Base-by-base conservation (phyloP, 2,329 filamentous ascomycete species). In the Microsporum canis region DNA sequence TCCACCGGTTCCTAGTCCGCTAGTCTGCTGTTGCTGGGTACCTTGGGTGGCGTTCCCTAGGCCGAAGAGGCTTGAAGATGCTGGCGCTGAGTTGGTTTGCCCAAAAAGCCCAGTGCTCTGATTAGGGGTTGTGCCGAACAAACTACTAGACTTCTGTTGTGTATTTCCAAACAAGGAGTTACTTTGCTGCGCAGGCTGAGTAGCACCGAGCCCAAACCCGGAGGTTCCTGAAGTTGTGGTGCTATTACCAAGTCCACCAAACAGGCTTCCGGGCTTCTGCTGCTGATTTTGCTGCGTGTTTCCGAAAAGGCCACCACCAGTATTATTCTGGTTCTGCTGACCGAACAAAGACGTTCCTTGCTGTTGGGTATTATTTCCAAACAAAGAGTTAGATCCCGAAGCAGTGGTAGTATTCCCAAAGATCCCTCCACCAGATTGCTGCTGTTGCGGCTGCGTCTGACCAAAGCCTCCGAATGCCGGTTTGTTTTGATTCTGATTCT, bases 101-200 rank as follows among this genome's bases (percentile, higher is more conserved):
- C 67, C 67, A 33, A 71, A 71, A 51, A 69, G 56, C 43, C 64
- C 63, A 51, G 66, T 63, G 7, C 63, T 57, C 55, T 57, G 78
- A 67, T 57, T 70, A 5, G 74, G 71, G 14, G 63, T 56, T 10
- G 61, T 27, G 10, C 79, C 81, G 64, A 86, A 85, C 12, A 84
- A 67, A n/a, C 78, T 76, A 2, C 83, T 79, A 66, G 79, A 71
- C 68, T 74, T 51, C 67, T 69, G 63, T 43, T 63, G 62, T 12
- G 55, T 38, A 14, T 43, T 43, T n/a, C 75, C 76, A 58, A 78
- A 78, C 10, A 79, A 70, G 53, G 73, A 70, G 36, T 71, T 68
- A 53, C 70, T 68, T 66, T 69, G 55, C 47, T 62, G 63, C 31
- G 39, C 31, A 79, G 66, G 39, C 68, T 69, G 63, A 60, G 69